Evolutionary conservation across 441 rosid genomes (phyloP).

Genomic region (Melastoma candidum): DNA sequence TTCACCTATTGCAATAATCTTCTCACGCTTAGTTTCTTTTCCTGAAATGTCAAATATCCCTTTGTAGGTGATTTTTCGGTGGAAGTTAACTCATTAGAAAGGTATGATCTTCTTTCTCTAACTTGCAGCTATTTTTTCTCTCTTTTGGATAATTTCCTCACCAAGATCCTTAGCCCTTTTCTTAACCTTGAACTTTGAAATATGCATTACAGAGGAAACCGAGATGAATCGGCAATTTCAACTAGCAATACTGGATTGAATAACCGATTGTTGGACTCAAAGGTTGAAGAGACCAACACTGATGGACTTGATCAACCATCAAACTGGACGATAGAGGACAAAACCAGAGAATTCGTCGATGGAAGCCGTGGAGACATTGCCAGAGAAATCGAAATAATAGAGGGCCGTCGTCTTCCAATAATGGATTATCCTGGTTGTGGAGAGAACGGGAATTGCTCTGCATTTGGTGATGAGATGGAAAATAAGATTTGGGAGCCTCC

Average conservation of each 20-base stretch:
- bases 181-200: neutral
- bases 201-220: slow-evolving; percentile 37
- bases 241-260: slow-evolving; percentile 22
- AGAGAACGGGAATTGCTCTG: slow-evolving; percentile 17
- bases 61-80: slow-evolving; percentile 67
- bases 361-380: slow-evolving; percentile 21
- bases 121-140: neutral
- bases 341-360: slow-evolving; percentile 16
- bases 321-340: slow-evolving; percentile 22
- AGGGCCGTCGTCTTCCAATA: slow-evolving; percentile 23
- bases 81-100: slow-evolving; percentile 41
- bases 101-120: slow-evolving; percentile 30
- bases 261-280: slow-evolving; percentile 19
- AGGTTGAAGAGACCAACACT: slow-evolving; percentile 19
- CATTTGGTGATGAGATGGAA: slow-evolving; percentile 27
- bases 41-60: slow-evolving; percentile 1
- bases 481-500: slow-evolving; percentile 74
- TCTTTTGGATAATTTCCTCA: neutral
- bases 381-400: slow-evolving; percentile 37
- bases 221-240: slow-evolving; percentile 33
- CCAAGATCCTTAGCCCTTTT: neutral
- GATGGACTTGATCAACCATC: slow-evolving; percentile 25
- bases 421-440: slow-evolving; percentile 20
- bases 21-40: neutral
- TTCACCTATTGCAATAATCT: neutral